Base-by-base conservation (phyloP, 1,284 basidiomycete species). In the Hemileia vastatrix region DNA sequence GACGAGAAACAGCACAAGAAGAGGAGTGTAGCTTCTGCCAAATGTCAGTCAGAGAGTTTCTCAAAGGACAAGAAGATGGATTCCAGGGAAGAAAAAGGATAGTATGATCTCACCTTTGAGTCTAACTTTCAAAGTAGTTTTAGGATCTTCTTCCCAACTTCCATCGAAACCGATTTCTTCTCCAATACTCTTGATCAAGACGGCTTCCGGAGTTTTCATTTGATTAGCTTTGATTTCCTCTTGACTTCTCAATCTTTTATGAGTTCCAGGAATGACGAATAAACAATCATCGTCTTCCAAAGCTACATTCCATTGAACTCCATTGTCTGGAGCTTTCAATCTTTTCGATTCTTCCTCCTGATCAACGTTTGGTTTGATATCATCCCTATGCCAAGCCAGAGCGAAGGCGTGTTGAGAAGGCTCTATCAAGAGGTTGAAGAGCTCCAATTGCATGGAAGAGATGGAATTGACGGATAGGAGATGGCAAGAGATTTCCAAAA, bases 251-350 rank as follows among this genome's bases (percentile, higher is more conserved):
- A 85, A 79, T 0, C 77, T 65, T 54, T 77, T 80, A 76, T 90
- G 88, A 0, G 84, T 85, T 4, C 80, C 80, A 0, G 88, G 88
- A 6, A 90, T 85, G 57, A 89, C 78, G 69, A 81, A 87, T 0
- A 90, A 81, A 72, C 86, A 90, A 0, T 80, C 79, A 70, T 90
- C 88, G 60, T 82, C 79, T 68, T 86, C 86, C 19, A 90, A 78
- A 0, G 86, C 86, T 80, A 86, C 84, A 71, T 90, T 90, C 87
- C 87, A 90, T 77, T 90, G 87, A 2, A 89, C 81, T 2, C 86
- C 86, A 69, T 83, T 80, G 63, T 84, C 83, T 80, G 84, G 86
- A 24, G 81, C 77, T 3, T 76, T 76, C 2, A 90, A 80, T 2
- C 83, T 82, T 24, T 77, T 70, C 1, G 71, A 70, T 71, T 90